A percentile compares a stretch with the other conserved stretches of the same genome.
These are phyloP conservation scores for Rhodomyrtus psidioides DNA, from an alignment of 441 rosid species.

Conservation along the genomic window DNA sequence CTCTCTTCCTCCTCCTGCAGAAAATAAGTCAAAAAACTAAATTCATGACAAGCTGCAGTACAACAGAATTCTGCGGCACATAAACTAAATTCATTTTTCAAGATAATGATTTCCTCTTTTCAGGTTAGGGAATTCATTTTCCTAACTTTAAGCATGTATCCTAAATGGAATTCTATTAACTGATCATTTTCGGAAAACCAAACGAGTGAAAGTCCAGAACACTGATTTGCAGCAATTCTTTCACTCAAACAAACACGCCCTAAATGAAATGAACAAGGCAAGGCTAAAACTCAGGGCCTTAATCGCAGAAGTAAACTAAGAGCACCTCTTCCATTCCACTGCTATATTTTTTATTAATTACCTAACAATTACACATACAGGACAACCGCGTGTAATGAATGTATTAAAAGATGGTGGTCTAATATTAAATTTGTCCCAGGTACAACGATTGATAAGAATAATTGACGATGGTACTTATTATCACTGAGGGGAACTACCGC, in stretches of 20 bases:
- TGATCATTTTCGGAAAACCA: not conserved
- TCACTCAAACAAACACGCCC: not conserved
- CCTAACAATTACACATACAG: not conserved
- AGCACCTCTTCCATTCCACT: not conserved
- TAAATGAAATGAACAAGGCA: not conserved
- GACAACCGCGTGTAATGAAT: not conserved
- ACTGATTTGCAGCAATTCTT: not conserved
- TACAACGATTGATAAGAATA: not conserved
- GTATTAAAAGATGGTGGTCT: not conserved
- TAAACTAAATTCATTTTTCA: not conserved
- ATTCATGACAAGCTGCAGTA: not conserved
- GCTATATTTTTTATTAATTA: not conserved
- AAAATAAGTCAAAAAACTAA: not conserved
- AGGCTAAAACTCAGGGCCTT: not conserved
- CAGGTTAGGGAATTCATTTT: not conserved
- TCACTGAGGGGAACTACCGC: not conserved
- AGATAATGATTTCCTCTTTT: not conserved
- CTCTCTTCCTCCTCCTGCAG: constrained; percentile 82
- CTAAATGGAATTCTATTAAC: not conserved
- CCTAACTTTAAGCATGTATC: not conserved
- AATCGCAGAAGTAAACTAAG: not conserved
- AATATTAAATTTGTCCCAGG: not conserved
- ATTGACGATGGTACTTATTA: not conserved
- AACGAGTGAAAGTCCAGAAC: not conserved
- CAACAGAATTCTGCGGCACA: not conserved